Base-by-base conservation (phyloP, 2,329 filamentous ascomycete genomes). In the Trichoderma aggressivum region DNA sequence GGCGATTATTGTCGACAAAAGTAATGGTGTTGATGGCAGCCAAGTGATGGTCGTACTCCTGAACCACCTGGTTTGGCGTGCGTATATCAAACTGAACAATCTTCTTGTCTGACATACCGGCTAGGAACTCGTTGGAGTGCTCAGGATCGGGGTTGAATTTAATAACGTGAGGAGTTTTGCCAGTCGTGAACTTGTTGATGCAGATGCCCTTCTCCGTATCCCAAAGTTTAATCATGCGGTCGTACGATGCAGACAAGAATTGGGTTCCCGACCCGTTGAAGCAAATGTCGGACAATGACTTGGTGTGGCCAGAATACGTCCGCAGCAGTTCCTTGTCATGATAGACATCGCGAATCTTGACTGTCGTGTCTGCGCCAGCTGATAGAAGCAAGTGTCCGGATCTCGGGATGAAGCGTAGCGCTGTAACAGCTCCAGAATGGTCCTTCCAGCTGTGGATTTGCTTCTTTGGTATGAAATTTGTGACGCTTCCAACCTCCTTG, bases 41-140 rank as follows among this genome's bases (percentile, higher is more conserved):
- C 73, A 99, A 85, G 80, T 99, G 96, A 81, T 99, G 96, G 79
- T 99, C 95, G 83, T 99, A 99, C 84, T 98, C 96, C 79, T 99
- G 97, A 14, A 97, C 92, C 71, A 96, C 87, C 77, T 97, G 90
- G 75, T 89, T 89, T 72, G 86, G 83, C 7, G 91, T 90, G 32
- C 97, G 89, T 2, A 91, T 94, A 81, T 99, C 96, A 81, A 97
- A 99, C 79, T 99, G 96, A 55, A 99, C 88, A 76, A 99, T 99
- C 85, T 98, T 98, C 86, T 99, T 99, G 82, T 99, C 95, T 47
- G 93, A 96, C 93, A 98, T 97, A 77, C 96, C 96, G 1, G 94
- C 94, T 70, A 99, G 83, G 81, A 99, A 99, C 81, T 98, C 95
- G 79, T 96, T 92, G 10, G 91, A 89, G 75, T 91, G 89, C 68